Evolutionary conservation across 192 early-diverging fungal genomes (phyloP).

Genomic region (Entophlyctis luteolus): DNA sequence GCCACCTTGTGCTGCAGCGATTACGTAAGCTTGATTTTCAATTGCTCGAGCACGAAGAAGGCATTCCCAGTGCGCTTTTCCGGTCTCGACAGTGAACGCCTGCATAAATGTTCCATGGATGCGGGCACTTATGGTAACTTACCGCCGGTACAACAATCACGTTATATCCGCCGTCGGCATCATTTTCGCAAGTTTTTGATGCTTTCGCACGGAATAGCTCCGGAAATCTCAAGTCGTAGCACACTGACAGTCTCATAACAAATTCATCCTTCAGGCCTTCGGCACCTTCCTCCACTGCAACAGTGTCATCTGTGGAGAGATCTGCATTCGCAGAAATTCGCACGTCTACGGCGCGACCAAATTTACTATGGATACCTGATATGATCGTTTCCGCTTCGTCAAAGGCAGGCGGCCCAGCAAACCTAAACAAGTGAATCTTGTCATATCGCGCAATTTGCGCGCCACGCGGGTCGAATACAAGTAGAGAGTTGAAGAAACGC

Average conservation of each 20-base stretch:
- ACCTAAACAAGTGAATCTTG: slow-evolving; percentile 79
- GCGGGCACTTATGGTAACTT: not conserved
- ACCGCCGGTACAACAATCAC: slow-evolving; percentile 13
- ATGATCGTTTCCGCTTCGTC: slow-evolving; percentile 34
- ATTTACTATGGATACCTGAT: too few relatives aligned
- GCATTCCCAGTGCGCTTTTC: slow-evolving; percentile 80
- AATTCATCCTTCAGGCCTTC: too few relatives aligned
- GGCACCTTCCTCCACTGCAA: not conserved
- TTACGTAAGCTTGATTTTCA: slow-evolving; percentile 77
- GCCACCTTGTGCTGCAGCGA: slow-evolving; percentile 75
- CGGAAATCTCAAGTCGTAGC: slow-evolving; percentile 80
- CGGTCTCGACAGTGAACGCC: slow-evolving; percentile 76
- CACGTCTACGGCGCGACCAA: too few relatives aligned
- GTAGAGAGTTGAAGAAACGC: slow-evolving; percentile 64
- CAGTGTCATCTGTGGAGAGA: slow-evolving; percentile 27
- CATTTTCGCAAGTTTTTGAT: too few relatives aligned
- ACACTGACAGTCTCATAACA: slow-evolving; percentile 29
- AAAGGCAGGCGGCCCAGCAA: slow-evolving; percentile 43
- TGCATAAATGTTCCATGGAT: slow-evolving; percentile 59
- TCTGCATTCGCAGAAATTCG: too few relatives aligned
- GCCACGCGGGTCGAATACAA: slow-evolving; percentile 59
- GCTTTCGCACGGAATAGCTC: slow-evolving; percentile 59
- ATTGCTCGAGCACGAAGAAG: slow-evolving; percentile 76
- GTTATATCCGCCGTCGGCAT: slow-evolving; percentile 39
- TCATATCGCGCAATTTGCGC: slow-evolving; percentile 55